These are phyloP conservation scores for Claviceps sp. DNA, from an alignment of 2,329 filamentous ascomycete species.

Conservation along the genomic window DNA sequence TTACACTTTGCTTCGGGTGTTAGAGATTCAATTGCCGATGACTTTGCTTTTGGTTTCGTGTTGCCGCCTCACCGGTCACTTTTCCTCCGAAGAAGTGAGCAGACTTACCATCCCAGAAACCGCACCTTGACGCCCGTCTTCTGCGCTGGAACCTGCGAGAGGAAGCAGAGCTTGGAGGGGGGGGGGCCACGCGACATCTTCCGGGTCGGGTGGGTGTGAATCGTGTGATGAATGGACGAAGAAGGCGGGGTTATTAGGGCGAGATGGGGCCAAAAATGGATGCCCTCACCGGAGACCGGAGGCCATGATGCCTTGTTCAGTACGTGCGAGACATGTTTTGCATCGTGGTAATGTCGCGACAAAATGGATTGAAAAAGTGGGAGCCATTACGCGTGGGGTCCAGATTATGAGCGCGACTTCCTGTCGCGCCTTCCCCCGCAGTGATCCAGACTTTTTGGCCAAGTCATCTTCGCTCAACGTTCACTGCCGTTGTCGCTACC, in stretches of 20 bases:
- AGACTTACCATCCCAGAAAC: conserved; percentile 76
- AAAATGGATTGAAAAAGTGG: neutral
- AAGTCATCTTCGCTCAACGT: neutral
- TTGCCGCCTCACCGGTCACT: too few relatives aligned
- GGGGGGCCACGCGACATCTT: conserved; percentile 45
- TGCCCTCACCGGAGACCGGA: neutral
- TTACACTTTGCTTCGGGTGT: conserved; percentile 26
- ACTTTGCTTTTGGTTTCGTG: too few relatives aligned
- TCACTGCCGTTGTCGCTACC: neutral
- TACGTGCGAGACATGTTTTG: neutral
- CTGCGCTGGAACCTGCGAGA: conserved; percentile 43
- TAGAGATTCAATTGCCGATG: too few relatives aligned
- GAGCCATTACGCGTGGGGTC: neutral
- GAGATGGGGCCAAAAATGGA: too few relatives aligned
- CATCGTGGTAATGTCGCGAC: neutral
- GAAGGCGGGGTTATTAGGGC: too few relatives aligned
- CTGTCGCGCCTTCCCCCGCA: neutral
- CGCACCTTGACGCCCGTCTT: conserved; percentile 65
- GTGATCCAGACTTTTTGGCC: neutral
- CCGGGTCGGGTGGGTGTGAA: neutral
- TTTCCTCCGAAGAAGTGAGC: neutral
- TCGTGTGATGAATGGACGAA: neutral
- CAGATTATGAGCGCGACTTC: neutral
- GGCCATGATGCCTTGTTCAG: neutral
- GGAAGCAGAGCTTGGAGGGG: conserved; percentile 51